phyloP scores from a whole-genome alignment of 148 eudicot species.

The Fallopia convolvulus region DNA sequence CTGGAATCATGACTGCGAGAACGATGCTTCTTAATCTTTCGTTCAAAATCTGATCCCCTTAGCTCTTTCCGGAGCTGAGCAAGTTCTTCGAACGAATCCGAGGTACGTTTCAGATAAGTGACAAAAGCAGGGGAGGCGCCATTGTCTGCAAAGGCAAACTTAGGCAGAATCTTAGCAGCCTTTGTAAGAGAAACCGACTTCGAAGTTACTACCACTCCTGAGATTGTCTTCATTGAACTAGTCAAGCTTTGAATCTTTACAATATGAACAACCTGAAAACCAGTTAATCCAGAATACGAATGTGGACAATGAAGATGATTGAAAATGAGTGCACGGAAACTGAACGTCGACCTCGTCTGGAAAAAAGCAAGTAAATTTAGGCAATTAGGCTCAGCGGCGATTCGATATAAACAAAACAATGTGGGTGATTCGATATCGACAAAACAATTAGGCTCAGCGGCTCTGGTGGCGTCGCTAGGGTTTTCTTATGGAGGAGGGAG shows the following conservation, averaged over 20 bases:
- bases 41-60: conserved; percentile 10
- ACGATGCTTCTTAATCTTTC: conserved; percentile 11
- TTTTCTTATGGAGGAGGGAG: not conserved
- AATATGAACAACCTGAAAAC: not conserved
- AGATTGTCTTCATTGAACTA: conserved; percentile 38
- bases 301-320: not conserved
- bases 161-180: conserved; percentile 41
- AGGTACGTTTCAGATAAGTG: conserved; percentile 43
- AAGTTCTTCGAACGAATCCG: conserved; percentile 35
- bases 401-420: not conserved
- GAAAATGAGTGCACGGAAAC: not conserved
- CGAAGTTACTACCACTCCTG: conserved; percentile 36
- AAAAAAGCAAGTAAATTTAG: too few species aligned
- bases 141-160: conserved; percentile 39
- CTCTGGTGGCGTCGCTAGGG: not conserved
- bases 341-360: not conserved
- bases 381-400: not conserved
- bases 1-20: not conserved
- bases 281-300: not conserved
- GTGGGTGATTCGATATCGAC: not conserved
- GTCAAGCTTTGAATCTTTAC: not conserved
- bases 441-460: not conserved
- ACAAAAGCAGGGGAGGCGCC: conserved; percentile 47
- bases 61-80: conserved; percentile 37
- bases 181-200: conserved; percentile 38